phyloP scores from a whole-genome alignment of 1,139 yeast species.

The Lodderomyces theae region DNA sequence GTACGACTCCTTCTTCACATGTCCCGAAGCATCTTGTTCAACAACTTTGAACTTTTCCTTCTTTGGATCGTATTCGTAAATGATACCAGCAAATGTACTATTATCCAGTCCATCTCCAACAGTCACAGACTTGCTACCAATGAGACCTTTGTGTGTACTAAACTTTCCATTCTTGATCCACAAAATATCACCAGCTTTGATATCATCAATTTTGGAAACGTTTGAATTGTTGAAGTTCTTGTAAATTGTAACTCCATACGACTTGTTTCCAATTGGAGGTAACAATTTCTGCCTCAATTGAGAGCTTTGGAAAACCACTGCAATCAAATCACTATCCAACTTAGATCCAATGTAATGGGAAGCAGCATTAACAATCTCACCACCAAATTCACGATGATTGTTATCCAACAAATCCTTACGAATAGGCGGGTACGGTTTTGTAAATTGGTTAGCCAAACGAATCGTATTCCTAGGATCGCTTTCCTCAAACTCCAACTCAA shows the following conservation, averaged over 20 bases:
- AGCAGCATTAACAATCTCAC: conserved; percentile 41
- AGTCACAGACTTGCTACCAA: conserved; percentile 45
- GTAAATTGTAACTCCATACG: conserved; percentile 74
- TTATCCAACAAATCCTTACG: conserved; percentile 50
- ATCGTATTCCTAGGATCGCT: conserved; percentile 57
- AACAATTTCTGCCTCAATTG: conserved; percentile 26
- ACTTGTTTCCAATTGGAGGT: conserved; percentile 61
- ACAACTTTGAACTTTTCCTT: conserved; percentile 77
- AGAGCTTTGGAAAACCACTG: conserved; percentile 16
- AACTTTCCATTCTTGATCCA: conserved; percentile 75
- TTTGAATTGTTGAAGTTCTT: conserved; percentile 44
- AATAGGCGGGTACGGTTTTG: conserved; percentile 46
- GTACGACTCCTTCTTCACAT: conserved; percentile 59
- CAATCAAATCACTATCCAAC: conserved; percentile 28
- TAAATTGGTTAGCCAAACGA: conserved; percentile 39
- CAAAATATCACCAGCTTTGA: conserved; percentile 80
- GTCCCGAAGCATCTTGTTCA: conserved; percentile 56
- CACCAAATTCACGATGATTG: conserved; percentile 48
- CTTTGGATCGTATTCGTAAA: conserved; percentile 69
- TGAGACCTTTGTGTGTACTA: conserved; percentile 61
- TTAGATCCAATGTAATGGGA: conserved; percentile 38
- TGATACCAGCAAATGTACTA: conserved; percentile 33
- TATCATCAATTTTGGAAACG: conserved; percentile 57
- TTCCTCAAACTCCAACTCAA: conserved; percentile 56
- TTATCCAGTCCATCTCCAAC: conserved; percentile 37